Evolutionary conservation across 1,284 basidiomycete species (phyloP).

Genomic region (Microbotryum silenes-acaulis): DNA sequence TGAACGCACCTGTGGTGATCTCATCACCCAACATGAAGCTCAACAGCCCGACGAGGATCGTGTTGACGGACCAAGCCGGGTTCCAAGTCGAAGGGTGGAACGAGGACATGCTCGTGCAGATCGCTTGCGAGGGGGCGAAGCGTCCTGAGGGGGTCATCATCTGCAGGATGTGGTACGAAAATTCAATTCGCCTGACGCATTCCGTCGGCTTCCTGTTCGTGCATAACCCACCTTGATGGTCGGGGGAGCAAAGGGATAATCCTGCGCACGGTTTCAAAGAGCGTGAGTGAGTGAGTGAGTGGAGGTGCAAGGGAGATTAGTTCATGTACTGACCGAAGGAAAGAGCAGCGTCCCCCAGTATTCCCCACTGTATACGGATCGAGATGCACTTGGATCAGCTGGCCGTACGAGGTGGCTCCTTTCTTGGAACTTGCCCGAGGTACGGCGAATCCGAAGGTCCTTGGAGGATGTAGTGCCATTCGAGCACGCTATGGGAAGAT

Average conservation of each 20-base stretch:
- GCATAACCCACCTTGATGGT: slow-evolving; percentile 23
- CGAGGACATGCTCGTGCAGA: slow-evolving; percentile 25
- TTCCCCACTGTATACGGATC: slow-evolving; percentile 32
- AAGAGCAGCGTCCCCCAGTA: slow-evolving; percentile 34
- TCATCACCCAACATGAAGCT: slow-evolving; percentile 36
- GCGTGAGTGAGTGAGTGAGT: background rate
- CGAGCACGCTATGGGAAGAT: slow-evolving; percentile 4
- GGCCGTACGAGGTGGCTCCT: background rate
- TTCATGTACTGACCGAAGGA: slow-evolving; percentile 10
- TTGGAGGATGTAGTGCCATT: slow-evolving; percentile 36
- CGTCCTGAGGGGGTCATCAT: slow-evolving; percentile 36
- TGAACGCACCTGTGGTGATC: slow-evolving; percentile 32
- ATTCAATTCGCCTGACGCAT: too few relatives aligned
- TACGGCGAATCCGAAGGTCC: slow-evolving; percentile 16
- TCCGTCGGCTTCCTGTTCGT: too few relatives aligned
- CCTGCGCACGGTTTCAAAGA: slow-evolving; percentile 5
- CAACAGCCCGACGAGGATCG: slow-evolving; percentile 35
- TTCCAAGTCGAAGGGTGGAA: slow-evolving; percentile 35
- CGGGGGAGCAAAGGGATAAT: slow-evolving; percentile 37
- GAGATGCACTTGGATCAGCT: too few relatives aligned
- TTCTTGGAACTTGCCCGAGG: background rate
- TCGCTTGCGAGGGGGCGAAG: slow-evolving; percentile 27
- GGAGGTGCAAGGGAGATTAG: background rate
- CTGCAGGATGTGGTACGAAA: background rate
- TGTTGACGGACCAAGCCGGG: slow-evolving; percentile 32